Evolutionary conservation across 352 stramenopile genomes (phyloP).

Genomic region (Phytophthora sp.): DNA sequence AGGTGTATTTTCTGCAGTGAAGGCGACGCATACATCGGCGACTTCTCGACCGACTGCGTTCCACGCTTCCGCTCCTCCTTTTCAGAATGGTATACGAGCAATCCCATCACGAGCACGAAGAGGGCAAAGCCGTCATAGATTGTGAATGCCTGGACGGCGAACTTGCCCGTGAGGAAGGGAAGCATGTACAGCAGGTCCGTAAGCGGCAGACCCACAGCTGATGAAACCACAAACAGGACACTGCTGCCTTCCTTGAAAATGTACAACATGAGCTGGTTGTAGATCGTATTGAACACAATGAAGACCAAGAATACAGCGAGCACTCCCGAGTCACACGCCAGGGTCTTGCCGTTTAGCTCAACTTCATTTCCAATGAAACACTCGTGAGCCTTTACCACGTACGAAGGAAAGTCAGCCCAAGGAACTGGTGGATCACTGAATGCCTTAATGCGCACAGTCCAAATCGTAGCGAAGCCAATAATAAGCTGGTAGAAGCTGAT

Average conservation of each 20-base stretch:
- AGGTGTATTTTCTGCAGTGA: slow-evolving; percentile 85
- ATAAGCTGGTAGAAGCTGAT: slow-evolving; percentile 87
- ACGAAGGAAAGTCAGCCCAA: slow-evolving; percentile 72
- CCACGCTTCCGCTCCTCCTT: slow-evolving; percentile 79
- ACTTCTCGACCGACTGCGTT: slow-evolving; percentile 76
- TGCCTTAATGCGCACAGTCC: slow-evolving; percentile 79
- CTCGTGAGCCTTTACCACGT: slow-evolving; percentile 68
- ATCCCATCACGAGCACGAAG: slow-evolving; percentile 86
- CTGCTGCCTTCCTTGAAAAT: slow-evolving; percentile 91
- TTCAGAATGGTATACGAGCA: slow-evolving; percentile 89
- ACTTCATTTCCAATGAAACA: slow-evolving; percentile 81
- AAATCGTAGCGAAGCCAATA: slow-evolving; percentile 72
- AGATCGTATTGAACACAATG: slow-evolving; percentile 89
- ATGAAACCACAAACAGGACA: slow-evolving; percentile 89
- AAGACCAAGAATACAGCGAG: slow-evolving; percentile 82
- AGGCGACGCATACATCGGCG: slow-evolving; percentile 86
- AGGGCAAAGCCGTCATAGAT: slow-evolving; percentile 90
- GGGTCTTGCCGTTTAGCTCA: slow-evolving; percentile 62
- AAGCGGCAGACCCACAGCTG: slow-evolving; percentile 78
- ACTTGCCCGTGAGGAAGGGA: slow-evolving; percentile 71
- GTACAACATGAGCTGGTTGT: slow-evolving; percentile 91
- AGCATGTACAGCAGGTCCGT: slow-evolving; percentile 89
- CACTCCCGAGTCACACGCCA: slow-evolving; percentile 71
- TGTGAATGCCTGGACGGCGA: slow-evolving; percentile 75
- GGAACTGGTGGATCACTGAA: slow-evolving; percentile 83